Percentiles rank a stretch among this genome's conserved stretches.
Evolutionary conservation across 23 red algal genomes (phyloP).

Genomic region (Pyropia yezoensis): DNA sequence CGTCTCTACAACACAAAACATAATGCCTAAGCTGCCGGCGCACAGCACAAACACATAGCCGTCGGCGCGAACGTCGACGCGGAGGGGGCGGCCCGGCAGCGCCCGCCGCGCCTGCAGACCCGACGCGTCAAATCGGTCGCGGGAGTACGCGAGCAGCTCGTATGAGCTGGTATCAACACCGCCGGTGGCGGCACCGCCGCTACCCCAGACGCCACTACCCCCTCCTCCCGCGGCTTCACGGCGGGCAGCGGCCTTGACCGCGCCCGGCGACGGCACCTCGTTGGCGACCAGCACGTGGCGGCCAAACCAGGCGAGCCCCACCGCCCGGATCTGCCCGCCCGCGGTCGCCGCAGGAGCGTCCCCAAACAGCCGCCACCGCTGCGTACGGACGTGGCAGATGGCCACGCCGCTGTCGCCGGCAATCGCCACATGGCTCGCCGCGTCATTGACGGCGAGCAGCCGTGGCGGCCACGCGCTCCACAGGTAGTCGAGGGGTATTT

Average conservation of each 20-base stretch:
- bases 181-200: background rate
- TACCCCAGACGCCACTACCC: background rate
- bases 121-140: constrained; percentile 50
- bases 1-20: too few species aligned
- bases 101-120: constrained; percentile 42
- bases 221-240: background rate
- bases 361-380: constrained; percentile 72
- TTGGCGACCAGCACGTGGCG: constrained; percentile 52
- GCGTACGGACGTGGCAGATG: constrained; percentile 55
- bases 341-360: constrained; percentile 7
- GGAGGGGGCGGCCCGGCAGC: constrained; percentile 42
- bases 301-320: constrained; percentile 54
- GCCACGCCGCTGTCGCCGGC: constrained; percentile 75
- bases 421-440: constrained; percentile 65
- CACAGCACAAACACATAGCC: constrained; percentile 72
- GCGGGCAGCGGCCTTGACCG: background rate
- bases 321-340: too few species aligned
- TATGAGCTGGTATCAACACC: constrained; percentile 12
- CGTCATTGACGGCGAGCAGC: constrained; percentile 43
- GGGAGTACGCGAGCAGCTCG: constrained; percentile 58
- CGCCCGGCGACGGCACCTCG: constrained; percentile 7
- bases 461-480: constrained; percentile 71
- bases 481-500: constrained; percentile 62
- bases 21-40: constrained; percentile 28
- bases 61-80: constrained; percentile 66